A percentile compares a stretch with the other conserved stretches of the same genome.
These are phyloP conservation scores for Clonostachys chloroleuca DNA, from an alignment of 2,329 filamentous ascomycete genomes.

Conservation along the genomic window DNA sequence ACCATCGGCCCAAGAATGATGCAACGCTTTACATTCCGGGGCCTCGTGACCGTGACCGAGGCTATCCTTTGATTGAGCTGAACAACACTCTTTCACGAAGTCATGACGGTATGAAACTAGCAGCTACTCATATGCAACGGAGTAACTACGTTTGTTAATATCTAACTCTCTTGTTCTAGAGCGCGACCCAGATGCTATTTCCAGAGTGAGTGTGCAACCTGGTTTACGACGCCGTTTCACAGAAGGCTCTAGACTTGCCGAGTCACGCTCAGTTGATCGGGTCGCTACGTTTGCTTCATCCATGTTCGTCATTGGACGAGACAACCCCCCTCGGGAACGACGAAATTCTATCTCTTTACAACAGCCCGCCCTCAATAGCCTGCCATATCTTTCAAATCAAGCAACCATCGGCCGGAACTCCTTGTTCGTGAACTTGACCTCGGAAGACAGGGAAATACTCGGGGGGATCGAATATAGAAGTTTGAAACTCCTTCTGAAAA, in stretches of 20 bases:
- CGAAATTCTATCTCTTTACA: constrained; percentile 4
- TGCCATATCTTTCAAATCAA: constrained; percentile 33
- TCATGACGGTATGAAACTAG: constrained; percentile 8
- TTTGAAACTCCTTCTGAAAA: constrained; percentile 41
- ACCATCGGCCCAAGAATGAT: constrained; percentile 15
- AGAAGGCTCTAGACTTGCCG: constrained; percentile 14
- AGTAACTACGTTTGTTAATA: no score
- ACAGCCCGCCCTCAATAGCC: constrained; percentile 10
- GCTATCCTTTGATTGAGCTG: constrained; percentile 17
- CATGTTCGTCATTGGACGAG: constrained; percentile 29
- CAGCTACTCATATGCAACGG: no score
- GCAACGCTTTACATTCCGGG: constrained; percentile 20
- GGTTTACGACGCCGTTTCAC: constrained; percentile 14
- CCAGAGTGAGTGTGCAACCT: background rate
- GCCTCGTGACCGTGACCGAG: constrained; percentile 22
- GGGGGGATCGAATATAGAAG: constrained; percentile 48
- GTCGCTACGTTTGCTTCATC: constrained; percentile 25
- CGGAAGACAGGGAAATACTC: constrained; percentile 33
- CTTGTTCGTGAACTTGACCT: constrained; percentile 34
- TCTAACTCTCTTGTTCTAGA: no score
- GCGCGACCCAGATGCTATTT: no score
- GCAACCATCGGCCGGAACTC: constrained; percentile 40
- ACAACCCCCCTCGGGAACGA: constrained; percentile 7
- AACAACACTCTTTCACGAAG: constrained; percentile 8
- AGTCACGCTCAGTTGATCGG: constrained; percentile 27